Base-by-base conservation (phyloP, 1,284 basidiomycete genomes). In the Leucoagaricus sp. region DNA sequence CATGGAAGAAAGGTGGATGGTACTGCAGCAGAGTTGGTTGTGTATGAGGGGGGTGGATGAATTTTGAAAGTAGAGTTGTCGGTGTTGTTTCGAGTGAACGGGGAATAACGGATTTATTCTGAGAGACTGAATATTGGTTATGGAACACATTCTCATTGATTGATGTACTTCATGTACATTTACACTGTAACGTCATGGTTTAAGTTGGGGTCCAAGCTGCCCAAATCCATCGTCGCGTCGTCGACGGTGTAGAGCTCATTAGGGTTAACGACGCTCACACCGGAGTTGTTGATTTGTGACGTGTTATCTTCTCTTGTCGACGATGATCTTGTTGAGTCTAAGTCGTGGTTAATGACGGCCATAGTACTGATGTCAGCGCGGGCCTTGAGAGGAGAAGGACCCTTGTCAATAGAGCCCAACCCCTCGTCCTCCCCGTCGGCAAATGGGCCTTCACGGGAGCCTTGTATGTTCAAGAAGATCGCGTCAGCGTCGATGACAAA, bases 141-240 rank as follows among this genome's bases (percentile, higher is more conserved):
- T n/a, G n/a, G n/a, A n/a, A n/a, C n/a, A n/a, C n/a, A n/a, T n/a
- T n/a, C n/a, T n/a, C n/a, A n/a, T n/a, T n/a, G n/a, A n/a, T n/a
- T n/a, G n/a, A n/a, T n/a, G n/a, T n/a, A n/a, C n/a, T n/a, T n/a
- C n/a, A n/a, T n/a, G n/a, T n/a, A n/a, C n/a, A n/a, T 25, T 12
- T 33, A 38, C 25, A 23, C 6, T 9, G 44, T 17, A 34, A 46
- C 33, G 2, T 34, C 53, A 31, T 81, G 83, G 6, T 83, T 78
- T 0, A 89, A 76, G 60, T 86, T 84, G 2, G 85, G 79, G 61
- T 89, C 86, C 0, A 89, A 69, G 2, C 75, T 66, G 33, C 71
- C 73, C 9, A 87, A 67, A 62, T 85, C 77, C 67, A 67, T 61
- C 69, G 71, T 57, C 34, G 49, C 49, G 49, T 66, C 60, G 9